Evolutionary conservation across 495 filamentous ascomycete genomes (phyloP), one percentile per base, ranked within the genome.

Genomic region (Neurospora sp.): DNA sequence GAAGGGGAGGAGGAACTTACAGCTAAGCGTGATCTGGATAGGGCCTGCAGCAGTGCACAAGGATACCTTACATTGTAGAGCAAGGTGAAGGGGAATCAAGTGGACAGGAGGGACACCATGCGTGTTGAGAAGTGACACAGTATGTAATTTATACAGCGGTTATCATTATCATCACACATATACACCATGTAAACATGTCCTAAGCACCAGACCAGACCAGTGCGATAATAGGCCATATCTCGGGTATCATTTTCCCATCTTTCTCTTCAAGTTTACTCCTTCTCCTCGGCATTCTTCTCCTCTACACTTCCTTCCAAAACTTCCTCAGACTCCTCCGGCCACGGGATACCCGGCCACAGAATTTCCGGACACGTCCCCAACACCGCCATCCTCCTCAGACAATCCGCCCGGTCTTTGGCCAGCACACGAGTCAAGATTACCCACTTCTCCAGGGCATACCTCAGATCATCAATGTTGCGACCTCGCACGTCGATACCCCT

Each of bases 401-500:
- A 39, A 72, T 74, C 76, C 53, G 7, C 59, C n/a, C 31, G 31
- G 5, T 73, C 59, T 16, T 42, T 40, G 48, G 53, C 53, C 53
- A 66, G 6, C 12, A 66, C 53, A 66, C 9, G 8, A 14, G 82
- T 75, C 74, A 76, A 46, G 0, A 73, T 44, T 20, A 85, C 69
- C 85, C 85, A 86, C 31, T 70, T 73, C 40, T 68, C 74, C 38
- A 86, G 69, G 37, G 22, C 40, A 2, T 11, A 40, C 53, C 82
- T 75, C 70, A 85, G 31, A 40, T 77, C 76, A 10, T 68, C 75
- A 2, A 79, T 75, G 3, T 71, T 72, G 38, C 78, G 66, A 12
- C 42, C 80, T 37, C 75, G 70, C 5, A 84, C 80, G 41, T 81
- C 72, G 8, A 86, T 76, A n/a, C 81, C 84, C 1, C 85, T 76